These are phyloP conservation scores for Theileria luwenshuni DNA, from an alignment of 169 alveolate genomes.

Conservation along the genomic window DNA sequence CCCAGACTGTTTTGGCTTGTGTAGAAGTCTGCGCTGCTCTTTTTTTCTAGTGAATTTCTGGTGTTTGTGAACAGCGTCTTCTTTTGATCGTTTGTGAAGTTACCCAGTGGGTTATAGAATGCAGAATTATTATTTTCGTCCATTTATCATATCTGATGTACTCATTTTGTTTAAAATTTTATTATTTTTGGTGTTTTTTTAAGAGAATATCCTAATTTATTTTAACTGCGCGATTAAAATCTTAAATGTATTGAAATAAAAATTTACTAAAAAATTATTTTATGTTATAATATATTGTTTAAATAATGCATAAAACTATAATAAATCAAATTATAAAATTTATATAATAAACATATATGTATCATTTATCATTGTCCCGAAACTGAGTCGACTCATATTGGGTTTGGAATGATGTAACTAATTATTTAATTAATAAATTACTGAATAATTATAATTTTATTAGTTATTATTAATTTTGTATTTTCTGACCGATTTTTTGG, in stretches of 20 bases:
- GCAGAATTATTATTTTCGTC: neutral
- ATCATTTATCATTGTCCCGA: neutral
- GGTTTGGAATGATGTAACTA: neutral
- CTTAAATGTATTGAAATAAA: no score
- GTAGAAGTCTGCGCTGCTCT: neutral
- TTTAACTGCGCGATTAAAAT: constrained; percentile 3
- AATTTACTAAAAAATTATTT: no score
- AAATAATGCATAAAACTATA: constrained; percentile 14
- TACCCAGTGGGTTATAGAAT: neutral
- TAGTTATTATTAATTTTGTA: neutral
- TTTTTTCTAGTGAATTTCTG: neutral
- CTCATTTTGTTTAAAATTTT: constrained; percentile 1
- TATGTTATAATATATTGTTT: no score
- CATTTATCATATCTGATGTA: neutral
- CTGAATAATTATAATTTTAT: neutral
- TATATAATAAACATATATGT: neutral
- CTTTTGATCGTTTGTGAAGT: neutral
- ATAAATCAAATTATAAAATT: constrained; percentile 3
- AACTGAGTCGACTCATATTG: constrained; percentile 2
- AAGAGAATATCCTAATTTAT: neutral
- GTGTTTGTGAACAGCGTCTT: constrained; percentile 3
- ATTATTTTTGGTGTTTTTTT: neutral
- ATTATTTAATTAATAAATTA: neutral
- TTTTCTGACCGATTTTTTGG: neutral
- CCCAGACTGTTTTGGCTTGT: neutral